Evolutionary conservation across 305 asterid species (phyloP), one percentile per base, ranked within the genome.

Genomic region (Fraxinus velutina): DNA sequence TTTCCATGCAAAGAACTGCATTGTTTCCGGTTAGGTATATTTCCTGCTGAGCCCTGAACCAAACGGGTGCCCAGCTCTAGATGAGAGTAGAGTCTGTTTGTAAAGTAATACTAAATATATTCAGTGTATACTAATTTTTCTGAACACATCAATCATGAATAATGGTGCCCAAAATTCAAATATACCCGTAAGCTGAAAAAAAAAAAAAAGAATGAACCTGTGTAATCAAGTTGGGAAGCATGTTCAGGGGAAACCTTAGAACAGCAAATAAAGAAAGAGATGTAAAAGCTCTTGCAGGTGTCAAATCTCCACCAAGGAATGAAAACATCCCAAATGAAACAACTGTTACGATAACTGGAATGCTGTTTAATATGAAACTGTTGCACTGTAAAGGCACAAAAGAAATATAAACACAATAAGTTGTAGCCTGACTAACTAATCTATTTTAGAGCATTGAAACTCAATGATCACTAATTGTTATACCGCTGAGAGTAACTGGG

Each of bases 241-340:
- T 91, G 88, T 89, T 92, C 77, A 95, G 90, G 36, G 98, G 98
- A 80, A 76, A 80, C 39, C 95, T 88, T 81, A 95, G 90, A 82
- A 95, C 90, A 6, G 94, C 83, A 89, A 95, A 95, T 55, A 95
- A 89, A 78, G 98, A 91, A 87, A 95, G 95, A 75, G 98, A 92
- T 34, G 98, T 92, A 86, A 95, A 95, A 80, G 98, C 98, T 83
- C 95, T 89, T 82, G 98, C 87, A 73, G 98, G 98, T 76, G 98
- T 93, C 90, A 95, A 88, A 84, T 95, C 90, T 82, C 98, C 98
- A 82, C 98, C 98, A 72, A 93, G 84, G 86, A 93, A 83, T 60
- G 98, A 90, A 90, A 95, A 95, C 81, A 68, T 73, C 80, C 98
- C 98, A 85, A 95, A 95, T 57, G 98, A 93, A 81, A 90, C 85